Percentiles rank a stretch among this genome's conserved stretches.
Conservation (phyloP, 805 yeast genomes). For the Zygoascus bituminiphila region DNA sequence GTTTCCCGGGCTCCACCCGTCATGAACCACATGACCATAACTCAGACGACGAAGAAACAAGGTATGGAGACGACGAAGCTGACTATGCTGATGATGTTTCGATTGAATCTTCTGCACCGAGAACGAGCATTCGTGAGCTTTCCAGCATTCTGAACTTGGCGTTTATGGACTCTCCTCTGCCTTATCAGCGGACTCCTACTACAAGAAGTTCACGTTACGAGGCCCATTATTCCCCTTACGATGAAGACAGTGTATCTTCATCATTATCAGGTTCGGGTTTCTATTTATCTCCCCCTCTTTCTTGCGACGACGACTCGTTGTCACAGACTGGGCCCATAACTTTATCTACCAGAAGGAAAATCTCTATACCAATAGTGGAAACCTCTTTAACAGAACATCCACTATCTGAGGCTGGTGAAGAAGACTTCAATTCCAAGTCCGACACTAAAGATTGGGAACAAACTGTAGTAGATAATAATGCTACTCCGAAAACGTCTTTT, state of each 20-base stretch:
- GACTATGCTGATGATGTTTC: slow-evolving; percentile 5
- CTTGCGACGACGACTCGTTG: background rate
- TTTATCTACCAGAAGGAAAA: background rate
- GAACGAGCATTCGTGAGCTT: background rate
- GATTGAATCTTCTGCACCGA: background rate
- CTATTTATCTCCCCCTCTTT: background rate
- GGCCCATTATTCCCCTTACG: background rate
- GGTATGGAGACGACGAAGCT: slow-evolving; percentile 6
- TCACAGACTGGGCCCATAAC: background rate
- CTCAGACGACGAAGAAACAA: slow-evolving; percentile 5
- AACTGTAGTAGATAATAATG: background rate
- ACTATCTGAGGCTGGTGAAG: background rate
- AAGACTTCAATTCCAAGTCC: background rate
- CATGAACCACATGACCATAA: background rate
- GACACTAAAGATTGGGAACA: background rate
- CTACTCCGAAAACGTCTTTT: slow-evolving; percentile 7
- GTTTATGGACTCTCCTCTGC: background rate
- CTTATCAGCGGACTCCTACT: background rate
- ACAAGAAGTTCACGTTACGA: background rate
- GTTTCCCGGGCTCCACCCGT: background rate
- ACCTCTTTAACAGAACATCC: background rate
- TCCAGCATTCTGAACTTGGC: background rate
- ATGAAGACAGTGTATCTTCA: background rate
- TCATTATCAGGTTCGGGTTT: background rate
- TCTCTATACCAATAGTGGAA: background rate